Percentiles rank a stretch among this genome's conserved stretches.
These are phyloP conservation scores for Seiridium cupressi DNA, from an alignment of 2,329 filamentous ascomycete genomes.

Conservation along the genomic window DNA sequence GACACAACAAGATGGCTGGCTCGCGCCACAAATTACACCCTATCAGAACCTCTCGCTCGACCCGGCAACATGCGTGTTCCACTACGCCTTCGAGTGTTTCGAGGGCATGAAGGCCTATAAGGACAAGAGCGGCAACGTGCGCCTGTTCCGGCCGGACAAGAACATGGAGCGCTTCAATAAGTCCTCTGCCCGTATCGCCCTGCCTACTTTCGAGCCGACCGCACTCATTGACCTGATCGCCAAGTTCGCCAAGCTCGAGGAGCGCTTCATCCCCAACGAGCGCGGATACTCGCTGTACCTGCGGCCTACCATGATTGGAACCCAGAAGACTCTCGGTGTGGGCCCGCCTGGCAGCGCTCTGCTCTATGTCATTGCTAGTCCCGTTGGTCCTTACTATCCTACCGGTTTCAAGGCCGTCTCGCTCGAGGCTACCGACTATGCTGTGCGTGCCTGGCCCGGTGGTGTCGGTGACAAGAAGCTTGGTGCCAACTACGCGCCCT, in stretches of 20 bases:
- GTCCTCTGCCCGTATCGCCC: constrained; percentile 84
- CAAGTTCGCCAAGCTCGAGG: constrained; percentile 75
- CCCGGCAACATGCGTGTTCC: constrained; percentile 94
- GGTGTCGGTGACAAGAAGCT: constrained; percentile 98
- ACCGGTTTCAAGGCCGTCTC: constrained; percentile 97
- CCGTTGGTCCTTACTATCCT: constrained; percentile 96
- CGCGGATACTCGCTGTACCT: constrained; percentile 94
- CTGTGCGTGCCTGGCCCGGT: constrained; percentile 94
- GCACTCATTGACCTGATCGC: constrained; percentile 79
- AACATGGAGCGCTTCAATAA: constrained; percentile 97
- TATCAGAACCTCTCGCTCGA: constrained; percentile 98
- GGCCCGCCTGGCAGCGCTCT: constrained; percentile 88
- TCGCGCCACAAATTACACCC: constrained; percentile 77
- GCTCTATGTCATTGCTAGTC: constrained; percentile 92
- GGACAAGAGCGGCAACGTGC: constrained; percentile 72
- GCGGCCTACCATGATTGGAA: constrained; percentile 95
- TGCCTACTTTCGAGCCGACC: constrained; percentile 78
- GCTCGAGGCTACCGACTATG: constrained; percentile 93
- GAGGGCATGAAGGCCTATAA: constrained; percentile 99
- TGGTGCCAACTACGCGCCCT: constrained; percentile 98
- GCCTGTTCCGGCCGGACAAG: constrained; percentile 90
- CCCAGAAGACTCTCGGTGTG: constrained; percentile 90
- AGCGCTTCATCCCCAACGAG: constrained; percentile 83
- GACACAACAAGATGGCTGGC: constrained; percentile 83
- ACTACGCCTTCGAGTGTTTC: constrained; percentile 98